A percentile compares a stretch with the other conserved stretches of the same genome.
phyloP scores from a whole-genome alignment of 2,329 filamentous ascomycete genomes.

The Alternaria metachromatica region DNA sequence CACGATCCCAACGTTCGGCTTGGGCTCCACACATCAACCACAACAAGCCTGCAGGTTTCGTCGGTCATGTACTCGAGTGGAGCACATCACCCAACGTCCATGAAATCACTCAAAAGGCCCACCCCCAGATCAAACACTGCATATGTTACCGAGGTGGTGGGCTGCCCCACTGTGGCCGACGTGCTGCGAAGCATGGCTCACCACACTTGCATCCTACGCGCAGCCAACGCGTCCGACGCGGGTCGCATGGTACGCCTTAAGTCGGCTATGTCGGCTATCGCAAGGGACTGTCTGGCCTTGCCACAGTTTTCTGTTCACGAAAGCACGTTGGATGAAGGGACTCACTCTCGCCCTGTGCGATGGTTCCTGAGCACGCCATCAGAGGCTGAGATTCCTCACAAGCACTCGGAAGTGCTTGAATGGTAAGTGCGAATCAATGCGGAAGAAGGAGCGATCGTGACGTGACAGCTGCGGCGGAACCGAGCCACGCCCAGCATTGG shows the following conservation, averaged over 20 bases:
- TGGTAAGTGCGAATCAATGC: constrained; percentile 3
- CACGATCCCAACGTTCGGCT: background rate
- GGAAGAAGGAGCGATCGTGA: constrained; percentile 4
- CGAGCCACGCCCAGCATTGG: constrained; percentile 35
- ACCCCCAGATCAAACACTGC: background rate
- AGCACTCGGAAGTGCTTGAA: background rate
- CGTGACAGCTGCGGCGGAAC: constrained; percentile 24
- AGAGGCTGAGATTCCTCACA: background rate
- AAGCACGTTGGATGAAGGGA: background rate
- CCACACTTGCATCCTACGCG: background rate
- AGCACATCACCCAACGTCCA: background rate
- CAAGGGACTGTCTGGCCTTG: background rate
- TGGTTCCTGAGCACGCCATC: constrained; percentile 10
- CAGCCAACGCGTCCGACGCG: background rate
- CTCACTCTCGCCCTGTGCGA: background rate
- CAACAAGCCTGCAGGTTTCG: background rate
- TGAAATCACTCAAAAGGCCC: background rate
- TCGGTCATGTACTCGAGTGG: background rate
- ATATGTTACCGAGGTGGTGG: background rate
- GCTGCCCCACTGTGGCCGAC: background rate
- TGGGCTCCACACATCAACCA: background rate
- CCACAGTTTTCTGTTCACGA: background rate
- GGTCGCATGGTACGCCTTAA: background rate
- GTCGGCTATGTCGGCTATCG: background rate
- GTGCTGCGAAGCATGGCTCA: background rate